A percentile compares a stretch with the other conserved stretches of the same genome.
Evolutionary conservation across 495 filamentous ascomycete species (phyloP).

Genomic region (Endocarpon pusillum): DNA sequence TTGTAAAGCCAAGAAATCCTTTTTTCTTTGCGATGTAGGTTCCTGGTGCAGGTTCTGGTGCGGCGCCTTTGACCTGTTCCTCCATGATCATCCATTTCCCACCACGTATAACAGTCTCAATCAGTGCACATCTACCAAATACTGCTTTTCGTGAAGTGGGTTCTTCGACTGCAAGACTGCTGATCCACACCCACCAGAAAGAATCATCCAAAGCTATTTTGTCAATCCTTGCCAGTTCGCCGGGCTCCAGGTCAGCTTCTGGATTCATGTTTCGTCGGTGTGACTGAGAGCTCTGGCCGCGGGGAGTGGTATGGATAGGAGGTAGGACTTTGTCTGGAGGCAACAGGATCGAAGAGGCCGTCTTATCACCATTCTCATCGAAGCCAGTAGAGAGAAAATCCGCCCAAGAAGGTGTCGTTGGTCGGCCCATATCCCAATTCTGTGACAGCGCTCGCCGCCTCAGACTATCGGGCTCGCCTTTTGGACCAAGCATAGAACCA

Average conservation of each 20-base stretch:
- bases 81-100: slow-evolving; percentile 88
- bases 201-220: slow-evolving; percentile 80
- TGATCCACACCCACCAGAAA: slow-evolving; percentile 99
- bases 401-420: slow-evolving; percentile 93
- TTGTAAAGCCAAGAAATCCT: slow-evolving; percentile 69
- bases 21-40: slow-evolving; percentile 92
- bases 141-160: slow-evolving; percentile 68
- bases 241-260: slow-evolving; percentile 60
- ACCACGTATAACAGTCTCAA: slow-evolving; percentile 69
- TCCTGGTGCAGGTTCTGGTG: slow-evolving; percentile 63
- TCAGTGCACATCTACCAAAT: slow-evolving; percentile 82
- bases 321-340: slow-evolving; percentile 85
- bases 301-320: slow-evolving; percentile 49
- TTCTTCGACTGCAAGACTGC: slow-evolving; percentile 82
- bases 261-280: slow-evolving; percentile 49
- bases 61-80: slow-evolving; percentile 90
- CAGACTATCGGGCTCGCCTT: slow-evolving; percentile 41
- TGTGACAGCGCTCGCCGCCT: slow-evolving; percentile 9
- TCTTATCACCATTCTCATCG: slow-evolving; percentile 42
- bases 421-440: slow-evolving; percentile 44
- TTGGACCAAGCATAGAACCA: slow-evolving; percentile 11
- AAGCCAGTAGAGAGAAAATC: slow-evolving; percentile 94
- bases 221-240: slow-evolving; percentile 82
- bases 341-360: slow-evolving; percentile 44
- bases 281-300: slow-evolving; percentile 79